phyloP scores from a whole-genome alignment of 768 basidiomycete species.

The Leccinum boreale region DNA sequence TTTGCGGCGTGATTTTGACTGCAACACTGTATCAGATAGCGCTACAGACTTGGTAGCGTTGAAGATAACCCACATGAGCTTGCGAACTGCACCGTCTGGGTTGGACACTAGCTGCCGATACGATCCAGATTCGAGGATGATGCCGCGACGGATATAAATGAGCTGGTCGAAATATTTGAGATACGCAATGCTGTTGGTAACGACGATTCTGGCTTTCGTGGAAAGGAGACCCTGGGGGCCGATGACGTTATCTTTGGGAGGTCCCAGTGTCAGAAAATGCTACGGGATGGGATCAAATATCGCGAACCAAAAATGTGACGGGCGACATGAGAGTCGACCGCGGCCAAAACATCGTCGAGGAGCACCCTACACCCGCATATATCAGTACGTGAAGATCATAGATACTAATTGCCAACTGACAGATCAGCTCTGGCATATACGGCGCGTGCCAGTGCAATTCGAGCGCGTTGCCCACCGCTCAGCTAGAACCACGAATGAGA shows the following conservation, averaged over 20 bases:
- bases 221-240: slow-evolving; percentile 82
- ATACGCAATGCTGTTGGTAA: slow-evolving; percentile 88
- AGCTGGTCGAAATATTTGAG: slow-evolving; percentile 74
- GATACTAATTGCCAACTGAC: slow-evolving; percentile 35
- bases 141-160: slow-evolving; percentile 73
- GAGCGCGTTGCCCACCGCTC: slow-evolving; percentile 82
- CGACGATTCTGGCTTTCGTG: slow-evolving; percentile 78
- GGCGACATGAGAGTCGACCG: slow-evolving; percentile 84
- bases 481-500: slow-evolving; percentile 39
- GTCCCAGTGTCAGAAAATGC: neutral
- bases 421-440: slow-evolving; percentile 91
- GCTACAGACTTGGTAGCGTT: neutral
- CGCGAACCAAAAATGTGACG: slow-evolving; percentile 73
- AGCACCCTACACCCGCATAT: slow-evolving; percentile 47
- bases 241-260: slow-evolving; percentile 67
- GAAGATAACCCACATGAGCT: slow-evolving; percentile 56
- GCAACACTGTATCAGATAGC: neutral
- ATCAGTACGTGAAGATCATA: neutral
- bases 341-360: slow-evolving; percentile 87
- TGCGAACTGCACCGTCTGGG: slow-evolving; percentile 61
- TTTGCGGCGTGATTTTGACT: slow-evolving; percentile 48
- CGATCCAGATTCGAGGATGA: slow-evolving; percentile 73
- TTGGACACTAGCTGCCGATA: slow-evolving; percentile 60
- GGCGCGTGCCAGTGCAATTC: slow-evolving; percentile 80
- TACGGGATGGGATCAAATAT: neutral